These are phyloP conservation scores for Penicillium goetzii DNA, from an alignment of 495 filamentous ascomycete genomes.

Conservation along the genomic window DNA sequence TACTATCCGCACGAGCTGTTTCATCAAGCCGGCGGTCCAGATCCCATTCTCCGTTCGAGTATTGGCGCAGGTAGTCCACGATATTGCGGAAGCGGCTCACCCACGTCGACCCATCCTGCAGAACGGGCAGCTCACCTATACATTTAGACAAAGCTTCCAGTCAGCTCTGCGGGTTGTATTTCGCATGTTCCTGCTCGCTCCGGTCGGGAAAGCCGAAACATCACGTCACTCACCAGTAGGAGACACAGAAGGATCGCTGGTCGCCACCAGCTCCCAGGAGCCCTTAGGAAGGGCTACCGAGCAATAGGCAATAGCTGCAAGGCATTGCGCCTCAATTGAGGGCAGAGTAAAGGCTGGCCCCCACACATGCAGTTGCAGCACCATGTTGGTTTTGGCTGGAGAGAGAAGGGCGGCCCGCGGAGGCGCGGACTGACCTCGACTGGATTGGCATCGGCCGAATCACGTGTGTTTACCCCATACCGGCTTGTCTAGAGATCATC, in stretches of 20 bases:
- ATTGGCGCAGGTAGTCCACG: constrained; percentile 65
- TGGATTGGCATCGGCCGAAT: constrained; percentile 21
- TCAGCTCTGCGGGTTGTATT: constrained; percentile 11
- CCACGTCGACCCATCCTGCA: constrained; percentile 66
- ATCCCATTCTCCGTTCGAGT: constrained; percentile 56
- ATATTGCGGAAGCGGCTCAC: constrained; percentile 75
- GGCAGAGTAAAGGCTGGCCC: constrained; percentile 85
- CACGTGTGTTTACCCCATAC: constrained; percentile 31
- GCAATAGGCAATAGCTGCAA: constrained; percentile 75
- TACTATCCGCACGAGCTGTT: constrained; percentile 54
- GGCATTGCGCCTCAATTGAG: constrained; percentile 88
- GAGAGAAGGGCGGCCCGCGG: constrained; percentile 20
- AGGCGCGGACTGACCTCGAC: constrained; percentile 22
- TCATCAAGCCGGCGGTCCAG: constrained; percentile 54
- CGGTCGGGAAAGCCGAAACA: constrained; percentile 8
- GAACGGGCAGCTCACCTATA: constrained; percentile 73
- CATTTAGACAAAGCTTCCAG: constrained; percentile 4
- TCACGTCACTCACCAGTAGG: constrained; percentile 68
- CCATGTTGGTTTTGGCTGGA: constrained; percentile 46
- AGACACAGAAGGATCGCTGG: constrained; percentile 72
- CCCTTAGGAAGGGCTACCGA: constrained; percentile 57
- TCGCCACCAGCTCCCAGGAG: constrained; percentile 76
- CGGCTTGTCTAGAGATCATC: neutral
- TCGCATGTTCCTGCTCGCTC: constrained; percentile 10
- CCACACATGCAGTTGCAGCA: constrained; percentile 87